Evolutionary conservation across 495 filamentous ascomycete genomes (phyloP), one percentile per base, ranked within the genome.

Genomic region (Xylaria nigripes): DNA sequence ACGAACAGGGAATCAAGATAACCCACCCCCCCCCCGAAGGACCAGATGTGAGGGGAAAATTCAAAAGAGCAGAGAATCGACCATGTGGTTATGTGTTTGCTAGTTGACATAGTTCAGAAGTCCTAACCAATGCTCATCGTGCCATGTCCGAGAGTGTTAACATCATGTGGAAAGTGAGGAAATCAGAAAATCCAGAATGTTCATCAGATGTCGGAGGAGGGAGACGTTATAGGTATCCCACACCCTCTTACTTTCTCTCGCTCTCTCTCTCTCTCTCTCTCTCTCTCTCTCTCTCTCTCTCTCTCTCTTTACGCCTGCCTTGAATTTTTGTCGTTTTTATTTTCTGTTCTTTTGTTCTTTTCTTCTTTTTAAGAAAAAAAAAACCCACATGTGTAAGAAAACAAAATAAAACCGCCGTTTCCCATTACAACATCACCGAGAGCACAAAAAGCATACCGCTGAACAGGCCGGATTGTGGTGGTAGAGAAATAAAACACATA

Each of bases 31-130:
- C 32, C n/a, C 22, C 15, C 27, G 19, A 23, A 48, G 34, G 10
- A 27, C 46, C 21, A 40, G 30, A 43, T 36, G 43, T n/a, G 16
- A 54, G 18, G 8, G 9, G 23, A 18, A 12, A 13, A 36, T n/a
- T n/a, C n/a, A 36, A 54, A 46, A 54, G 23, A 54, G 44, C 51
- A 54, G 24, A 54, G 16, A 54, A 46, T 44, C 51, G 51, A 54
- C 51, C 51, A 32, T 46, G 51, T 54, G 21, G 32, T 18, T 45
- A 45, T 30, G 21, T 54, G 10, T 54, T 54, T 19, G 45, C 51
- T n/a, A 32, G 23, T 47, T 30, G 25, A 54, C 29, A 21, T 48
- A 29, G 25, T 45, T 42, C 32, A 54, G 51, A 54, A 45, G 47
- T 34, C 51, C 51, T 54, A 48, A 29, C 51, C 45, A 42, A 54